These are phyloP conservation scores for Powellomyces hirtus DNA, from an alignment of 192 early-diverging fungal species.

Conservation along the genomic window DNA sequence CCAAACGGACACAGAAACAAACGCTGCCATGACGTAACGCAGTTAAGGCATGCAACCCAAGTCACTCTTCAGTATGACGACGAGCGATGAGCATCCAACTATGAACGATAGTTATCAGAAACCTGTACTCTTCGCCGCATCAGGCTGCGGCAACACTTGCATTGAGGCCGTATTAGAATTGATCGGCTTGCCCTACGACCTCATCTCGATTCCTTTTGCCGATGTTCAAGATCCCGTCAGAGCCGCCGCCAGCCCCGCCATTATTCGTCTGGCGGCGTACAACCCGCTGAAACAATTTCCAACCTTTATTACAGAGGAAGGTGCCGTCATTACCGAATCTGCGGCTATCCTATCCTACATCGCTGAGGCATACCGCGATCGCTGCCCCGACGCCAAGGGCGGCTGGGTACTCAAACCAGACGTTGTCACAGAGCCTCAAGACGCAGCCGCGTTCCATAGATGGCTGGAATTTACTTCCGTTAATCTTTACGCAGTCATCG, in stretches of 20 bases:
- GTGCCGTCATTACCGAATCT: conserved; percentile 6
- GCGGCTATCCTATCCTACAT: background rate
- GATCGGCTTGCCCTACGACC: background rate
- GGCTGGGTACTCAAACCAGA: no score
- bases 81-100: no score
- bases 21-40: no score
- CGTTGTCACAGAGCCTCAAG: background rate
- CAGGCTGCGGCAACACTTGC: background rate
- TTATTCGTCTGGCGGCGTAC: background rate
- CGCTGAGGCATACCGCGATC: background rate
- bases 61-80: no score
- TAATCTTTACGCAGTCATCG: background rate
- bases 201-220: background rate
- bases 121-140: background rate
- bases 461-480: background rate
- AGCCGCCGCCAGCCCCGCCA: background rate
- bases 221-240: background rate
- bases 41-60: no score
- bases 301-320: background rate
- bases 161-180: background rate
- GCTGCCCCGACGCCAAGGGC: background rate
- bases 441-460: background rate
- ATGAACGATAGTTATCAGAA: no score
- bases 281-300: conserved; percentile 12
- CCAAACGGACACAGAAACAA: no score